A percentile compares a stretch with the other conserved stretches of the same genome.
Conservation (phyloP, 2,329 filamentous ascomycete species). For the Fusarium chaquense region DNA sequence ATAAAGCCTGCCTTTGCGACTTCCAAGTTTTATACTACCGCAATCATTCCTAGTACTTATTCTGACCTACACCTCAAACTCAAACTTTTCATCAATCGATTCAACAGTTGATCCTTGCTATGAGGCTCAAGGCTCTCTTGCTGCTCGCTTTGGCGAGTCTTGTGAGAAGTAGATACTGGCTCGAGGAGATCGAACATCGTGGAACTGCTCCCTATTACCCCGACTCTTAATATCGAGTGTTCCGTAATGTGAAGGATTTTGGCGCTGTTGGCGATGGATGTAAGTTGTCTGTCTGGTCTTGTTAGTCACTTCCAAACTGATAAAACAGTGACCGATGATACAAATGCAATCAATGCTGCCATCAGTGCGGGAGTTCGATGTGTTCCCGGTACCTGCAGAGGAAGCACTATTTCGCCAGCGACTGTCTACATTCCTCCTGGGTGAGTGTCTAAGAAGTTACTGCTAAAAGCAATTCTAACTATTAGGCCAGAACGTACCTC, state of each 20-base stretch:
- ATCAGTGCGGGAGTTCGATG: slow-evolving; percentile 46
- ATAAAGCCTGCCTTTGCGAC: neutral
- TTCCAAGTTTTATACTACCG: neutral
- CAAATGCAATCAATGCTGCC: slow-evolving; percentile 48
- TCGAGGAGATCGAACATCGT: slow-evolving; percentile 48
- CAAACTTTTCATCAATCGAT: neutral
- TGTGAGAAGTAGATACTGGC: slow-evolving; percentile 42
- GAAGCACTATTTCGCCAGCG: slow-evolving; percentile 53
- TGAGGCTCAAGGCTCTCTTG: slow-evolving; percentile 37
- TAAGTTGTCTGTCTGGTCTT: slow-evolving; percentile 11
- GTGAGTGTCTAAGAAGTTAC: slow-evolving; percentile 45
- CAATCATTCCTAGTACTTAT: neutral
- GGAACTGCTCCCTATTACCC: slow-evolving; percentile 48
- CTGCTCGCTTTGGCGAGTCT: slow-evolving; percentile 24
- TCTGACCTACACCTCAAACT: neutral
- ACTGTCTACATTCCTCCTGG: slow-evolving; percentile 55
- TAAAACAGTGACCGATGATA: slow-evolving; percentile 44
- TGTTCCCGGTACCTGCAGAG: slow-evolving; percentile 44
- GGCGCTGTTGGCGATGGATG: slow-evolving; percentile 49
- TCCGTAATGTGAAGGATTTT: slow-evolving; percentile 51
- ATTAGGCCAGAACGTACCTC: slow-evolving; percentile 67
- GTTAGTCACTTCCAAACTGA: neutral
- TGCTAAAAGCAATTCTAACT: slow-evolving; percentile 11
- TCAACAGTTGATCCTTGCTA: slow-evolving; percentile 4
- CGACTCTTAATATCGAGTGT: slow-evolving; percentile 46